Base-by-base conservation (phyloP, 768 basidiomycete genomes). In the Psilocybe cyanescens region DNA sequence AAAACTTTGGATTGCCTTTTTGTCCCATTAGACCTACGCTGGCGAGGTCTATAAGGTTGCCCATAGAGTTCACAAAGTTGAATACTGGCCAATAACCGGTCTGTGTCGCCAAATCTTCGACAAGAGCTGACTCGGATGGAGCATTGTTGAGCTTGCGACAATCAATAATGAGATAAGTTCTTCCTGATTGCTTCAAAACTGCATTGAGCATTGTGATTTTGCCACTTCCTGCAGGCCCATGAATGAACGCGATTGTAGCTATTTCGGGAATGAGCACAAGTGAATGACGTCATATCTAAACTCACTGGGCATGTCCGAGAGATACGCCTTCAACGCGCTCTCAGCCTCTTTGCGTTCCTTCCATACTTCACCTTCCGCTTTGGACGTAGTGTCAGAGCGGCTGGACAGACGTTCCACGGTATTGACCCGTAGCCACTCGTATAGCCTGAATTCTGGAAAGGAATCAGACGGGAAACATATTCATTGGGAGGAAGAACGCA, bases 21-120 rank as follows among this genome's bases (percentile, higher is more conserved):
- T 97, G 94, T 2, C 97, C 97, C 66, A 97, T 97, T n/a, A 99
- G 70, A 1, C 96, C 96, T 46, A 95, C 85, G 60, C 89, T 90
- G 1, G 94, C 95, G n/a, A 99, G 81, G 71, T 99, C 97, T 62
- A 98, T 86, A 59, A 99, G 75, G 63, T 85, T 90, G 67, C 85
- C 91, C 70, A 94, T 75, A 0, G 91, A 94, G 67, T 89, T 88
- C 52, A 94, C 77, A 76, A 95, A 91, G 4, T 89, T 89, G 75
- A 97, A 96, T 5, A 94, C 82, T 4, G 95, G 96, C 82, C 88
- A 90, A 70, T 94, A 94, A 37, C 97, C 95, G 0, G 91, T 94
- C 68, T 97, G 92, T 5, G 74, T 76, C 0, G 96, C 95, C 8
- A 99, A 78, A 4, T 79, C 79, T 24, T 79, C 78, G 2, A 96